Evolutionary conservation across 148 eudicot genomes (phyloP).

Genomic region (Euryodendron excelsum): DNA sequence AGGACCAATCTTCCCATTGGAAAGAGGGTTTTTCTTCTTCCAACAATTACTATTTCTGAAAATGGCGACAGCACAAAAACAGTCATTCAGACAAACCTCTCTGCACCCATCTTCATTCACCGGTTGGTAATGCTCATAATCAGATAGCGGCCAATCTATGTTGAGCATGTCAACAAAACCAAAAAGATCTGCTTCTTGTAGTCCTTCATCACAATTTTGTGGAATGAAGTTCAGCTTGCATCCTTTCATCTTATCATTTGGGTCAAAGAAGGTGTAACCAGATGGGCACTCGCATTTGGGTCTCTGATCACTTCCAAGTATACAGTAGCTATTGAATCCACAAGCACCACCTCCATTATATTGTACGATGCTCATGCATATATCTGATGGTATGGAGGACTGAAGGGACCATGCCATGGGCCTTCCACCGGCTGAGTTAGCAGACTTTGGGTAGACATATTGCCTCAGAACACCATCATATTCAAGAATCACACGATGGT

Average conservation of each 20-base stretch:
- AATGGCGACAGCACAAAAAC: slow-evolving; percentile 26
- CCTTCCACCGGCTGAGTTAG: not conserved
- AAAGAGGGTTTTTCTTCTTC: slow-evolving; percentile 7
- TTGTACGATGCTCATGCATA: not conserved
- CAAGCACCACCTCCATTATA: slow-evolving; percentile 9
- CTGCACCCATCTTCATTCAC: slow-evolving; percentile 29
- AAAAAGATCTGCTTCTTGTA: not conserved
- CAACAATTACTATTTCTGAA: too few species aligned
- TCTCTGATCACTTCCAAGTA: slow-evolving; percentile 12
- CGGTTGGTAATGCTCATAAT: slow-evolving; percentile 19
- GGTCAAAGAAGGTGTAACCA: slow-evolving; percentile 11
- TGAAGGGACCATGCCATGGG: slow-evolving; percentile 6
- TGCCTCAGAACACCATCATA: slow-evolving; percentile 18
- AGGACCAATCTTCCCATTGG: slow-evolving; percentile 7
- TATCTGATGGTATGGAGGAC: not conserved
- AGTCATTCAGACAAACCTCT: slow-evolving; percentile 24
- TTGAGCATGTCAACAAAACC: not conserved
- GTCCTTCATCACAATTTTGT: slow-evolving; percentile 12
- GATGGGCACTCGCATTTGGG: slow-evolving; percentile 18
- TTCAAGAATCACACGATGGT: slow-evolving; percentile 11
- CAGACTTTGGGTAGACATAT: slow-evolving; percentile 21
- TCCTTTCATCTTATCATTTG: not conserved
- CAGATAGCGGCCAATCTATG: slow-evolving; percentile 20
- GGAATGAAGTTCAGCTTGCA: slow-evolving; percentile 13
- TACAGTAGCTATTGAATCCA: slow-evolving; percentile 20